Base-by-base conservation (phyloP, 495 filamentous ascomycete species). In the Amorphotheca resinae region DNA sequence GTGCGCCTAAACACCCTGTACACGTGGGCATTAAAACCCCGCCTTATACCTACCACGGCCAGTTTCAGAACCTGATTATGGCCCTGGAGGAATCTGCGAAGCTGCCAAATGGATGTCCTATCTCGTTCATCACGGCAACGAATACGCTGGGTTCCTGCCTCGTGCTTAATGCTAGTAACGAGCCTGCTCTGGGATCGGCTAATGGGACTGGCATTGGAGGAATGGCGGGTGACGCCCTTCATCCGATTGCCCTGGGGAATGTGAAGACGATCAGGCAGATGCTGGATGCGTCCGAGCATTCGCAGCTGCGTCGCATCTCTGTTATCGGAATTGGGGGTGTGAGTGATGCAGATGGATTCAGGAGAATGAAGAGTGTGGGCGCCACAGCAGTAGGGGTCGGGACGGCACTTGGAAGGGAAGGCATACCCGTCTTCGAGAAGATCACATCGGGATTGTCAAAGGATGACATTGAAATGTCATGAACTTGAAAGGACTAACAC, bases 191-290 rank as follows among this genome's bases (percentile, higher is more conserved):
- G 20, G 49, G 59, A 2, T 65, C 59, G 0, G 63, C 67, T 0
- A 65, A 62, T 1, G 71, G 67, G 1, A 54, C 51, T 0, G 78
- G 79, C 0, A 65, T 83, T 4, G 80, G 81, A 0, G 81, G 80
- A 0, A 58, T 85, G 50, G 81, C 74, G 0, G 81, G 81, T 0
- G 64, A 74, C 23, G 68, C 77, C 35, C 55, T 86, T 39, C 81
- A 85, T 59, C 77, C 81, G 3, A 63, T 85, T 1, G 79, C 81
- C n/a, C 54, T 86, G 21, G 81, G 82, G 9, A 86, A 86, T 51
- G 80, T 85, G 17, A 58, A 55, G 31, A 77, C 72, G 6, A 60
- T 85, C 15, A 56, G 76, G 15, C 49, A 50, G 35, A 49, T 79
- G 66, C 50, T 84, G 22, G 70, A 77, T 50, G 59, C 59, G 39